phyloP scores from a whole-genome alignment of 2,329 filamentous ascomycete genomes.

The Colletotrichum karsti region DNA sequence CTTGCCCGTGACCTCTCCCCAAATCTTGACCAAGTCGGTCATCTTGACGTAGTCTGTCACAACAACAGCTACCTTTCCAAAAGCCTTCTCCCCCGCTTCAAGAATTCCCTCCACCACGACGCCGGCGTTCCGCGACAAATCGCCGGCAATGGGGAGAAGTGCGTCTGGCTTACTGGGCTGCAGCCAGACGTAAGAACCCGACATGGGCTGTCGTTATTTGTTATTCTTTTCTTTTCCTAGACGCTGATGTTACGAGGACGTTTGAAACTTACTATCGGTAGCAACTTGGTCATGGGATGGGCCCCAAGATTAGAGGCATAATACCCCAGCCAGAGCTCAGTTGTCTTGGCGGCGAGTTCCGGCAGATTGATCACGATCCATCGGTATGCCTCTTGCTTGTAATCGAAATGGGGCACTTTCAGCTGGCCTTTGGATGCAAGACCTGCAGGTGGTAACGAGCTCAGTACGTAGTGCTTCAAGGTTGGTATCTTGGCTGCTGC shows the following conservation, averaged over 20 bases:
- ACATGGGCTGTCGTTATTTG: slow-evolving; percentile 23
- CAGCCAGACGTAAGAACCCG: slow-evolving; percentile 31
- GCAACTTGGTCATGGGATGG: neutral
- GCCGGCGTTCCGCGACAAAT: slow-evolving; percentile 34
- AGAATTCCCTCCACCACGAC: slow-evolving; percentile 35
- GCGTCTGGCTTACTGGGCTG: slow-evolving; percentile 30
- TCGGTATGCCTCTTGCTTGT: slow-evolving; percentile 48
- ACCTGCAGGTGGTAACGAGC: slow-evolving; percentile 47
- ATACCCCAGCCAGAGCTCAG: slow-evolving; percentile 46
- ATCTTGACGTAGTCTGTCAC: slow-evolving; percentile 35
- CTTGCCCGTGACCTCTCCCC: slow-evolving; percentile 35
- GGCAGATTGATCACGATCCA: slow-evolving; percentile 44
- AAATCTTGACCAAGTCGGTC: slow-evolving; percentile 33
- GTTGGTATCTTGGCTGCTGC: slow-evolving; percentile 45
- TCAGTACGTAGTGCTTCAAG: slow-evolving; percentile 55
- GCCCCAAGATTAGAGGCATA: slow-evolving; percentile 43
- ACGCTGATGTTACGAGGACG: too few relatives aligned
- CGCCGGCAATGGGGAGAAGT: slow-evolving; percentile 34
- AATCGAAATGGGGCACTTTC: slow-evolving; percentile 50
- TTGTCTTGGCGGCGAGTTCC: slow-evolving; percentile 45
- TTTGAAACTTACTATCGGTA: neutral
- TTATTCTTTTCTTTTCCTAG: too few relatives aligned
- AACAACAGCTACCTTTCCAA: slow-evolving; percentile 33
- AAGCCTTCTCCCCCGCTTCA: slow-evolving; percentile 19
- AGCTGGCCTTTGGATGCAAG: slow-evolving; percentile 40